Evolutionary conservation across 768 basidiomycete genomes (phyloP).

Genomic region (Stropharia rugosoannulata): DNA sequence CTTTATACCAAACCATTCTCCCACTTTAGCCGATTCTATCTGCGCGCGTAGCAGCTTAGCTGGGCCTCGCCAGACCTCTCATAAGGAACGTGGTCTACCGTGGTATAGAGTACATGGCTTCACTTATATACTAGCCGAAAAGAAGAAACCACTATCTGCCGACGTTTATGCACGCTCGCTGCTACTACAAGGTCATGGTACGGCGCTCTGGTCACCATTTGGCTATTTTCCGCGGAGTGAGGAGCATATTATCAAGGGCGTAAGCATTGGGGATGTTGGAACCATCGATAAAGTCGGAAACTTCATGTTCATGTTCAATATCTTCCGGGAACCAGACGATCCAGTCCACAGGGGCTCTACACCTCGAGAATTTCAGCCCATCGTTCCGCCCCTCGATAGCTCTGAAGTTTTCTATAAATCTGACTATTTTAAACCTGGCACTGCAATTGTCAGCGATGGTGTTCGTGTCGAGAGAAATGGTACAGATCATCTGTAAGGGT

Average conservation of each 20-base stretch:
- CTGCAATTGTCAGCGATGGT: slow-evolving; percentile 1
- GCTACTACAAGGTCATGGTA: slow-evolving; percentile 6
- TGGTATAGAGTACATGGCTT: no score
- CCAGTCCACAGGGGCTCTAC: slow-evolving; percentile 1
- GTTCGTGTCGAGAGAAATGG: not conserved
- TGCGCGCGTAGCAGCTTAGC: no score
- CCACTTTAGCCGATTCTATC: no score
- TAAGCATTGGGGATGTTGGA: slow-evolving; percentile 13
- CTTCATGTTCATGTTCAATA: slow-evolving; percentile 12
- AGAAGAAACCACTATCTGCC: not conserved
- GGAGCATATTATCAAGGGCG: slow-evolving; percentile 1
- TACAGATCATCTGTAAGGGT: not conserved
- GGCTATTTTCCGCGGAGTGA: not conserved
- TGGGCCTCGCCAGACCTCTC: no score
- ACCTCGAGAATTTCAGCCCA: slow-evolving; percentile 1
- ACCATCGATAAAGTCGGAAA: not conserved
- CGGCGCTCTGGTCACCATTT: slow-evolving; percentile 4
- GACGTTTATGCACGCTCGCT: slow-evolving; percentile 3
- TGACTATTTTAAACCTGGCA: slow-evolving; percentile 1
- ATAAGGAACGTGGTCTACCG: no score
- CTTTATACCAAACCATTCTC: no score
- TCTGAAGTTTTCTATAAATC: not conserved
- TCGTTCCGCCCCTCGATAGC: not conserved
- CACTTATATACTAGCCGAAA: no score
- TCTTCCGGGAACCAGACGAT: slow-evolving; percentile 8